Evolutionary conservation across 805 yeast species (phyloP), one percentile per base, ranked within the genome.

Genomic region (Vanderwaltozyma yarrowii): DNA sequence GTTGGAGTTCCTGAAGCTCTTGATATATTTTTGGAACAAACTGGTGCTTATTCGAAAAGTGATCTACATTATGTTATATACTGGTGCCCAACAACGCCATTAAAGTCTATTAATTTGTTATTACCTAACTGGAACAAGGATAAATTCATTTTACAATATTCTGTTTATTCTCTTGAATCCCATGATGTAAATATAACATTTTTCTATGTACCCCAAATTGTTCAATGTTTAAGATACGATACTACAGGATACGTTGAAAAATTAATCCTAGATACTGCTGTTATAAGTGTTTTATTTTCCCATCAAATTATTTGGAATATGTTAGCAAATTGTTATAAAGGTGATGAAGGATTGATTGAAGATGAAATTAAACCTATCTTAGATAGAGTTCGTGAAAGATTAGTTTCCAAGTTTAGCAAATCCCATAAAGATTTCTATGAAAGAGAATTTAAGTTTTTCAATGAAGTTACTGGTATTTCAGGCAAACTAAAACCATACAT

Each of bases 261-360:
- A 49, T 85, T 83, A 55, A 87, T 92, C 45, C 64, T 89, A 39
- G 97, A 92, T 57, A 85, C 96, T 1, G 96, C 95, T 2, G 78
- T 81, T 54, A 84, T 87, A 12, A 80, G 92, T 20, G 94, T 84
- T 47, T 66, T 89, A 44, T 92, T 92, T 68, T 88, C 97, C 0
- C 99, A 92, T 60, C 99, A 92, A 61, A 88, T 92, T 46, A 86
- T 92, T 39, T 92, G 99, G 99, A 92, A 92, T 54, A 86, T 92
- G 83, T 62, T 81, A 52, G 97, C 99, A 1, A 92, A 94, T 55
- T 76, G 87, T 44, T 92, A 74, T 61, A 81, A 80, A 49, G 96
- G 84, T 55, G 97, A 89, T 50, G 95, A 89, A 9, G 79, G 86
- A 0, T 67, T 76, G 0, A 69, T 73, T 7, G 92, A 94, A 4